Base-by-base conservation (phyloP, 805 yeast species). In the Ogataea ganodermae region DNA sequence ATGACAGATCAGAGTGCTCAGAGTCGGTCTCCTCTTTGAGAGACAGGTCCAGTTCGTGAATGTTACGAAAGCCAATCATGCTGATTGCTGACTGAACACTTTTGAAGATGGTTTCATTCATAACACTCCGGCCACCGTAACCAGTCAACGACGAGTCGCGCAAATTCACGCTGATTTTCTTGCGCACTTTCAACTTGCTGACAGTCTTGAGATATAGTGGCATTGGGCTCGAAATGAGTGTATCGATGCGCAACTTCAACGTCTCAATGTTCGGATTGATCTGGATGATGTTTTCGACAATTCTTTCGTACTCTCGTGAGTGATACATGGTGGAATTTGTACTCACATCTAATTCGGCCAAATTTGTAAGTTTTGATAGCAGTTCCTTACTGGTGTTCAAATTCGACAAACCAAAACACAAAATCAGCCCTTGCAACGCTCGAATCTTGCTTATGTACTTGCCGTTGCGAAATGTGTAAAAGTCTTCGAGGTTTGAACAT, bases 301-400 rank as follows among this genome's bases (percentile, higher is more conserved):
- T 49, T 26, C 52, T 37, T 21, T 52, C 56, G 44, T 52, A 52
- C 28, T 52, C 56, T 9, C 53, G 32, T 10, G 53, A 52, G 23
- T 52, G 56, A 41, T 52, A 52, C 56, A 52, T 52, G 23, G 56
- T 52, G 18, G 56, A 52, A 48, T 49, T 52, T 4, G 56, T 50
- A 36, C 53, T 46, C 13, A 52, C 47, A 22, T 52, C 56, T 14
- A 52, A 36, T 26, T 52, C 56, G 12, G 51, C 42, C 27, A 52
- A 33, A 14, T 45, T 44, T 3, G 53, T 49, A 36, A 52, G 23
- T 40, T 41, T 38, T 13, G 51, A 16, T 20, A 52, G 40, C 3
- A 49, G 35, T n/a, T 52, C 53, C 16, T 36, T 38, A 28, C 49
- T 52, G n/a, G 56, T 48, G 22, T 52, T 52, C n/a, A 52, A 44